Conservation (phyloP, 73 alveolate genomes). For the Paramecium primaurelia region DNA sequence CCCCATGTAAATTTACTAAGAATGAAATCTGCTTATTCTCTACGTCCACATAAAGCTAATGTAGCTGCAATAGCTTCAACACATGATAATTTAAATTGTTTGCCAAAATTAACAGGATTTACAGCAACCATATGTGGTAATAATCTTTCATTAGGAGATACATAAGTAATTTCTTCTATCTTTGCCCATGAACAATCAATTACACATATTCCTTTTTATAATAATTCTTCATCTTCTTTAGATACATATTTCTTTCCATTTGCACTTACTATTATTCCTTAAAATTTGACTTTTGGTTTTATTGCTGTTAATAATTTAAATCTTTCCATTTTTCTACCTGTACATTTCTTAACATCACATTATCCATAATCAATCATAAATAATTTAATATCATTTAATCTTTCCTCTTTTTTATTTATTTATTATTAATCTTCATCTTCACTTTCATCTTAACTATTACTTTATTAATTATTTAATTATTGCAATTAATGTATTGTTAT, state of each 20-base stretch:
- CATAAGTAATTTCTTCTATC: conserved; percentile 79
- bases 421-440: neutral
- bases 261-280: conserved; percentile 93
- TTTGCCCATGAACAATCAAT: conserved; percentile 98
- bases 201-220: conserved; percentile 91
- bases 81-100: conserved; percentile 90
- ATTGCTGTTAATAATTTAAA: conserved; percentile 74
- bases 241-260: conserved; percentile 84
- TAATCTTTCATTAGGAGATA: conserved; percentile 84
- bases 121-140: conserved; percentile 96
- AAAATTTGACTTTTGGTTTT: conserved; percentile 76
- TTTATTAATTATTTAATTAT: neutral
- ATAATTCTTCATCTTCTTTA: conserved; percentile 85
- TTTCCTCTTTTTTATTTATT: neutral
- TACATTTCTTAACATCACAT: conserved; percentile 97
- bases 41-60: conserved; percentile 82
- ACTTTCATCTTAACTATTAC: neutral
- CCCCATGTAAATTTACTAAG: conserved; percentile 96
- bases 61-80: conserved; percentile 98
- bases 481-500: neutral
- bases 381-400: conserved; percentile 72
- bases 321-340: conserved; percentile 93
- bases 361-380: conserved; percentile 94
- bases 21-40: conserved; percentile 85
- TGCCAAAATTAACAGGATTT: conserved; percentile 96